A percentile compares a stretch with the other conserved stretches of the same genome.
Conservation (phyloP, 257 asterid species). For the Jacaranda mimosifolia region DNA sequence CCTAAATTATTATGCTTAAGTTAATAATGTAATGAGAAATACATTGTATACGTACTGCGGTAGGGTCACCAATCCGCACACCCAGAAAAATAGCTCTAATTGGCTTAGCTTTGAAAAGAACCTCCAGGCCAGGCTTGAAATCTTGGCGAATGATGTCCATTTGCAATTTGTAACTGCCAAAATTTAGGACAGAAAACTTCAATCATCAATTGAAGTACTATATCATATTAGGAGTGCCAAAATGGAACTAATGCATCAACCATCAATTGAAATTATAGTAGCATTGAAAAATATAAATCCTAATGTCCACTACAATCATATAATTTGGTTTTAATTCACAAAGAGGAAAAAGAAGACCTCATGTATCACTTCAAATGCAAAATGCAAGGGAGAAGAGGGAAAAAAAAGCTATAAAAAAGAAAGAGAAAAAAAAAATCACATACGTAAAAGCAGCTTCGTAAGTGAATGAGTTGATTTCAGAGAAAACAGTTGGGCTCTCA, state of each 20-base stretch:
- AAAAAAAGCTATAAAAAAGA: conserved; percentile 1
- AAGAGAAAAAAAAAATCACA: conserved; percentile 30
- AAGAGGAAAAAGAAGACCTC: background rate
- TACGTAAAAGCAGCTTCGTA: conserved; percentile 75
- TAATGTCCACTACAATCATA: conserved; percentile 12
- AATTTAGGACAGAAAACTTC: too few species aligned
- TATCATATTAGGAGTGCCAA: conserved; percentile 38
- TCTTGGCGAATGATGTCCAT: conserved; percentile 87
- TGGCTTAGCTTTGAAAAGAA: conserved; percentile 75
- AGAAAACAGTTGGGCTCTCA: conserved; percentile 86
- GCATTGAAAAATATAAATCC: background rate
- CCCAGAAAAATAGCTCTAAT: conserved; percentile 91
- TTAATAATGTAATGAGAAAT: conserved; percentile 26
- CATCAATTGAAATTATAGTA: conserved; percentile 17
- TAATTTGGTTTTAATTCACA: background rate
- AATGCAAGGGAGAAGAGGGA: background rate
- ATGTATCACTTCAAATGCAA: conserved; percentile 9
- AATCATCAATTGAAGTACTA: too few species aligned
- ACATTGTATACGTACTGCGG: conserved; percentile 66
- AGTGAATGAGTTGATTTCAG: conserved; percentile 94
- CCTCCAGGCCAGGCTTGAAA: conserved; percentile 90
- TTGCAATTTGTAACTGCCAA: conserved; percentile 77
- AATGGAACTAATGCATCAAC: conserved; percentile 35
- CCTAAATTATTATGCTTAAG: conserved; percentile 9
- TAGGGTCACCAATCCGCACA: conserved; percentile 93